phyloP scores from a whole-genome alignment of 2,329 filamentous ascomycete genomes.

The Leptographium radiaticola region DNA sequence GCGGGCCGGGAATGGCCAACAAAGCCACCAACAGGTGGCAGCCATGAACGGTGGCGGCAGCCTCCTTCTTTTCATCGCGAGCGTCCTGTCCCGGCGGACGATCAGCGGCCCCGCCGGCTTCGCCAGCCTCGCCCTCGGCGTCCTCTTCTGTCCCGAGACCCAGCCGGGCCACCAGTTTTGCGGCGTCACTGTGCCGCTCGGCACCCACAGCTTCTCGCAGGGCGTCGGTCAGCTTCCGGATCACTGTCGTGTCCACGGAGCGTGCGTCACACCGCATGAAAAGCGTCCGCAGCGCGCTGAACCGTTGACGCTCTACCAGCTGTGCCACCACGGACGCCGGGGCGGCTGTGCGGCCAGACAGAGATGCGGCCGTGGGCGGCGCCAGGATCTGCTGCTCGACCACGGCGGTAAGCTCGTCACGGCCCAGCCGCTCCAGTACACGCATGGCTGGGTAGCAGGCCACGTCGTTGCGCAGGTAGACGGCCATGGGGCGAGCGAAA shows the following conservation, averaged over 20 bases:
- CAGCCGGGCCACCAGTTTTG: constrained; percentile 33
- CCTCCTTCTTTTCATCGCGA: constrained; percentile 14
- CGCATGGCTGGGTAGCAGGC: constrained; percentile 78
- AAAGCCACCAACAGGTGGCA: constrained; percentile 72
- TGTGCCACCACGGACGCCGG: constrained; percentile 61
- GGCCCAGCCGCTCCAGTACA: constrained; percentile 70
- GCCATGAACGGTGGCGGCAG: constrained; percentile 51
- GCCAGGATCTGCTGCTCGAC: constrained; percentile 57
- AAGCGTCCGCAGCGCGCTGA: constrained; percentile 66
- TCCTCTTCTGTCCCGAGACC: constrained; percentile 28
- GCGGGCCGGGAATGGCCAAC: constrained; percentile 56
- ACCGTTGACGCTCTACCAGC: constrained; percentile 62
- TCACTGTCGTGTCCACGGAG: constrained; percentile 25
- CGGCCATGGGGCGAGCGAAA: constrained; percentile 40
- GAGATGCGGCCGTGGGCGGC: constrained; percentile 51
- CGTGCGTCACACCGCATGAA: constrained; percentile 72
- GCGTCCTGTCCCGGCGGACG: not conserved
- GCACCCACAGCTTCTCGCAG: constrained; percentile 22
- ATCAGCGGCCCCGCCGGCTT: not conserved
- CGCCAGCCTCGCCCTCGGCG: constrained; percentile 7
- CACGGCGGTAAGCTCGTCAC: constrained; percentile 68
- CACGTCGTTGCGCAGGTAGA: constrained; percentile 76
- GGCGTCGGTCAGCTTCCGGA: constrained; percentile 37
- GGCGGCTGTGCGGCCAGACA: constrained; percentile 53
- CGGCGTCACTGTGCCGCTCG: constrained; percentile 22